A percentile compares a stretch with the other conserved stretches of the same genome.
phyloP scores from a whole-genome alignment of 208 protist genomes.

The Leishmania aethiopica region DNA sequence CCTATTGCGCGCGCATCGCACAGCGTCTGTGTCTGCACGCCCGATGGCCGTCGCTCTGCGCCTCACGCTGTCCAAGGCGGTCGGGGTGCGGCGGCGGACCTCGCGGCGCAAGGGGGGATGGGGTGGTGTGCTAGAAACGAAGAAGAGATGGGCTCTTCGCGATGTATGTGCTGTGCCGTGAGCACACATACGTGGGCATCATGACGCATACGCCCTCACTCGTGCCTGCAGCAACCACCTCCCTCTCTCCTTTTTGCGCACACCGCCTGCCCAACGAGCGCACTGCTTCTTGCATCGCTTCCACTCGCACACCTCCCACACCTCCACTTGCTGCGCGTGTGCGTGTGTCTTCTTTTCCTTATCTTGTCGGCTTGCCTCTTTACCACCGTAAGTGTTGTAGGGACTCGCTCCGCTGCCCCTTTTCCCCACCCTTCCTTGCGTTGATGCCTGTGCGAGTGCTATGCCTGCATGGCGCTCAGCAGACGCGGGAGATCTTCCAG shows the following conservation, averaged over 20 bases:
- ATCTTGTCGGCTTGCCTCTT: not conserved
- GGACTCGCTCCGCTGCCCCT: not conserved
- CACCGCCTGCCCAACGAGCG: not conserved
- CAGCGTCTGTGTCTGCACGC: not conserved
- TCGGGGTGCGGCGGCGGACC: not conserved
- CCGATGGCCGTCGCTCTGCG: not conserved
- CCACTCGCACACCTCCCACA: not conserved
- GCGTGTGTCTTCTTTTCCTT: not conserved
- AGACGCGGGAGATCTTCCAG: constrained; percentile 85
- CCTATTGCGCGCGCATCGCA: not conserved
- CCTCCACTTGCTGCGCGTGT: not conserved
- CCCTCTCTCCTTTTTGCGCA: not conserved
- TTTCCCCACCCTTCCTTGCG: not conserved
- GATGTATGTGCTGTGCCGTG: not conserved
- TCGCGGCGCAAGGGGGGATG: not conserved
- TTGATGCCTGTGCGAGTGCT: constrained; percentile 51
- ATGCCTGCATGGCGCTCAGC: constrained; percentile 80
- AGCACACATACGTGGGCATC: not conserved
- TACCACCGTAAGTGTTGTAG: not conserved
- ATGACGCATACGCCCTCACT: not conserved
- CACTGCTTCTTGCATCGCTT: not conserved
- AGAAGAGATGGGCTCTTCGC: not conserved
- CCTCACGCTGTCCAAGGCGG: not conserved
- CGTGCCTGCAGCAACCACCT: not conserved
- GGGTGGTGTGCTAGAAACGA: not conserved